Conservation (phyloP, 2,329 filamentous ascomycete species). For the Cercospora sp. region DNA sequence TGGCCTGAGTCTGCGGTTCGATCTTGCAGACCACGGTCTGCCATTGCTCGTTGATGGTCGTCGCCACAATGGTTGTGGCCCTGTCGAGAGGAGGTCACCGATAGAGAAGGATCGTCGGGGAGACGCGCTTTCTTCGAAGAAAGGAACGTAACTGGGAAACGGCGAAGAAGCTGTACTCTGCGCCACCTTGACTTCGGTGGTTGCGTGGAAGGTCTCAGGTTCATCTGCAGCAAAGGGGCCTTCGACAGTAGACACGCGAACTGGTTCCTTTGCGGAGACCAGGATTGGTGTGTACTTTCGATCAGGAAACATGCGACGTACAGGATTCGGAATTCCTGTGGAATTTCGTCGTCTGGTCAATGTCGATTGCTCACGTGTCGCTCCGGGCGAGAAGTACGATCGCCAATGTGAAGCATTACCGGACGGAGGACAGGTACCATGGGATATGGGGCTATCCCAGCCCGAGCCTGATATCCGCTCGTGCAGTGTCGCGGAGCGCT, state of each 20-base stretch:
- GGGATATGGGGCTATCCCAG: constrained; percentile 20
- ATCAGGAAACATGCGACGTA: constrained; percentile 40
- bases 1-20: constrained; percentile 31
- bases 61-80: constrained; percentile 42
- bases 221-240: constrained; percentile 31
- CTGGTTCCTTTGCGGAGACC: constrained; percentile 34
- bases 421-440: constrained; percentile 16
- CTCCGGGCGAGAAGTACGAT: constrained; percentile 39
- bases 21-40: constrained; percentile 32
- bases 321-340: constrained; percentile 41
- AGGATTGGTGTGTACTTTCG: constrained; percentile 39
- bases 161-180: constrained; percentile 34
- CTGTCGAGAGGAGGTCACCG: constrained; percentile 45
- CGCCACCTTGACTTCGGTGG: constrained; percentile 14
- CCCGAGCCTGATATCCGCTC: constrained; percentile 23
- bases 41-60: constrained; percentile 41
- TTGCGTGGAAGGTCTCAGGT: constrained; percentile 21
- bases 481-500: constrained; percentile 70
- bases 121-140: constrained; percentile 34
- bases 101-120: constrained; percentile 54
- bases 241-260: constrained; percentile 30
- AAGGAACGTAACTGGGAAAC: constrained; percentile 24
- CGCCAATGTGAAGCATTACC: constrained; percentile 35
- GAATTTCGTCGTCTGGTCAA: constrained; percentile 31
- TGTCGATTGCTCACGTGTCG: constrained; percentile 25